phyloP scores from a whole-genome alignment of 257 asterid species.

The Nicotiana benthamiana region DNA sequence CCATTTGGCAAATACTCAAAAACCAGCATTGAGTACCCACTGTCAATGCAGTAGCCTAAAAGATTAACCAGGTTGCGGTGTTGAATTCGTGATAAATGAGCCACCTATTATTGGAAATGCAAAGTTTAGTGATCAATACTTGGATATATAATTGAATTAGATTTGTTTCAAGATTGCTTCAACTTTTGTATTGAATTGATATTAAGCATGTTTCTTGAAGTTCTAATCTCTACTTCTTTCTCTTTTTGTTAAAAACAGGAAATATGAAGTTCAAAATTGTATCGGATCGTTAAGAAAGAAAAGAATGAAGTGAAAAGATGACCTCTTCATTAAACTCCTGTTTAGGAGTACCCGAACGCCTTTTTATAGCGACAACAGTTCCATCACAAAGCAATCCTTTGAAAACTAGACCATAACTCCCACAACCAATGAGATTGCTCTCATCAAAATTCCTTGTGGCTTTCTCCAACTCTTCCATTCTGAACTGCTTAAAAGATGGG shows the following conservation, averaged over 20 bases:
- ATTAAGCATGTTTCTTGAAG: neutral
- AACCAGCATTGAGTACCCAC: conserved; percentile 57
- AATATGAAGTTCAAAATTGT: neutral
- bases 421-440: conserved; percentile 56
- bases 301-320: neutral
- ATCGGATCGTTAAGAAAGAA: neutral
- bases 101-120: conserved; percentile 37
- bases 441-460: conserved; percentile 51
- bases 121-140: neutral
- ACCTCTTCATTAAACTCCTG: conserved; percentile 48
- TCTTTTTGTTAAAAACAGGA: neutral
- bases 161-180: neutral
- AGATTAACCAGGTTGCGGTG: conserved; percentile 60
- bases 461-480: conserved; percentile 59
- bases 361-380: conserved; percentile 58
- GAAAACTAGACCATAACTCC: conserved; percentile 55
- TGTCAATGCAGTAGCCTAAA: conserved; percentile 64
- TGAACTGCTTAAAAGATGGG: conserved; percentile 36
- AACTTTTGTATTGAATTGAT: neutral
- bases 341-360: conserved; percentile 33
- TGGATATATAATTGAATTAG: neutral
- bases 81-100: conserved; percentile 31
- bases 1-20: conserved; percentile 65
- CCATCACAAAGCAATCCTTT: conserved; percentile 75
- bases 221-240: neutral